Conservation (phyloP, 805 yeast genomes). For the Cyberlindnera maclurae region DNA sequence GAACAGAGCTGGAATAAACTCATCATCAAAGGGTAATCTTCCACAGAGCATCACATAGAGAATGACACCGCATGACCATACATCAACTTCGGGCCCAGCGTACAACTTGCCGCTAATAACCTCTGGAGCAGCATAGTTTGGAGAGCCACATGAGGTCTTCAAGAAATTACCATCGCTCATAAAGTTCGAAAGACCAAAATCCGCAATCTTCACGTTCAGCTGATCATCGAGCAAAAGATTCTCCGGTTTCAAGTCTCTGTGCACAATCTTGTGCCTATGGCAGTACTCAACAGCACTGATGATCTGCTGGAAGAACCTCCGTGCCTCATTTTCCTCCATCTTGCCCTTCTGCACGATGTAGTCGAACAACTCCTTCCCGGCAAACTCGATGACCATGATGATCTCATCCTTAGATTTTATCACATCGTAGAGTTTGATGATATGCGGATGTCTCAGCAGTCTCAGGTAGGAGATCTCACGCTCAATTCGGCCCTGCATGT, state of each 20-base stretch:
- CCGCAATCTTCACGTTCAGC: conserved; percentile 90
- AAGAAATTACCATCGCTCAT: conserved; percentile 97
- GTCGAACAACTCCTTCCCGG: conserved; percentile 93
- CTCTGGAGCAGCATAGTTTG: conserved; percentile 97
- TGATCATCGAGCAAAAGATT: conserved; percentile 84
- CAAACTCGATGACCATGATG: conserved; percentile 94
- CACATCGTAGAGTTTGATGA: conserved; percentile 91
- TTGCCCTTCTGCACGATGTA: conserved; percentile 91
- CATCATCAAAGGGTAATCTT: conserved; percentile 92
- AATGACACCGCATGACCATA: conserved; percentile 96
- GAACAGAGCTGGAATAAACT: conserved; percentile 88
- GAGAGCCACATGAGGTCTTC: conserved; percentile 93
- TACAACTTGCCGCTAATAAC: conserved; percentile 90
- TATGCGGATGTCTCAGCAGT: conserved; percentile 88
- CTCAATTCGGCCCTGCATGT: conserved; percentile 95
- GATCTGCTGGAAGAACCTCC: conserved; percentile 92
- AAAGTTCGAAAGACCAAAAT: conserved; percentile 88
- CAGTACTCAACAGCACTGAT: conserved; percentile 96
- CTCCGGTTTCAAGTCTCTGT: conserved; percentile 94
- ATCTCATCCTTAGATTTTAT: conserved; percentile 93
- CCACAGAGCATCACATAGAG: conserved; percentile 95
- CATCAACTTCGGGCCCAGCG: conserved; percentile 98
- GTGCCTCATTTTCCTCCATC: conserved; percentile 86
- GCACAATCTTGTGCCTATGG: conserved; percentile 93
- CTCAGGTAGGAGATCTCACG: conserved; percentile 88